These are phyloP conservation scores for Novymonas esmeraldas DNA, from an alignment of 208 protist genomes.

Conservation along the genomic window DNA sequence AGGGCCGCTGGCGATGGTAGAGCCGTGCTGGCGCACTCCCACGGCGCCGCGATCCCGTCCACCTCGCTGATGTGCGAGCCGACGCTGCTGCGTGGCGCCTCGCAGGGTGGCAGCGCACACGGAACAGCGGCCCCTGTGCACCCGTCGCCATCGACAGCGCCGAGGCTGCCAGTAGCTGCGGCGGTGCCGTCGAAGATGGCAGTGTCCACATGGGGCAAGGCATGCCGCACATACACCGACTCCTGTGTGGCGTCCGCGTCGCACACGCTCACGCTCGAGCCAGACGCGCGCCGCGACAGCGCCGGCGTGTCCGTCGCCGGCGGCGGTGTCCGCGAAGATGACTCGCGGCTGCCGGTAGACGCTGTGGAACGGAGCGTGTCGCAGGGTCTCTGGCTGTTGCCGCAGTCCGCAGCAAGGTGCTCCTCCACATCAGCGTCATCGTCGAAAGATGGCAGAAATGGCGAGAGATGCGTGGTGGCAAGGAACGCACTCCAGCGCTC, in stretches of 20 bases:
- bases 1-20: constrained; percentile 10
- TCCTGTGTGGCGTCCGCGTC: neutral
- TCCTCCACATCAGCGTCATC: neutral
- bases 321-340: constrained; percentile 3
- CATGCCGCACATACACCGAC: neutral
- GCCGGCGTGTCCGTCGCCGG: neutral
- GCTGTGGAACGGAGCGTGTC: neutral
- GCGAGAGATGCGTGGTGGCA: neutral
- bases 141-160: neutral
- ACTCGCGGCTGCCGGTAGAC: constrained; percentile 8
- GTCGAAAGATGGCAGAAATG: constrained; percentile 13
- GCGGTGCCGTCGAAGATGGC: constrained; percentile 19
- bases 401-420: neutral
- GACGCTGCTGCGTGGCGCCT: constrained; percentile 7
- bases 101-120: neutral
- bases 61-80: constrained; percentile 8
- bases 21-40: constrained; percentile 9
- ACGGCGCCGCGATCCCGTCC: constrained; percentile 4
- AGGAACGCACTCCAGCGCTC: neutral
- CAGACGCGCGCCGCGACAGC: neutral
- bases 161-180: neutral
- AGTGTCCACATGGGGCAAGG: constrained; percentile 14
- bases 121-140: constrained; percentile 6
- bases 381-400: constrained; percentile 4
- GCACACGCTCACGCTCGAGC: neutral